Evolutionary conservation across 2,329 filamentous ascomycete genomes (phyloP).

Genomic region (Hortaea sp.): DNA sequence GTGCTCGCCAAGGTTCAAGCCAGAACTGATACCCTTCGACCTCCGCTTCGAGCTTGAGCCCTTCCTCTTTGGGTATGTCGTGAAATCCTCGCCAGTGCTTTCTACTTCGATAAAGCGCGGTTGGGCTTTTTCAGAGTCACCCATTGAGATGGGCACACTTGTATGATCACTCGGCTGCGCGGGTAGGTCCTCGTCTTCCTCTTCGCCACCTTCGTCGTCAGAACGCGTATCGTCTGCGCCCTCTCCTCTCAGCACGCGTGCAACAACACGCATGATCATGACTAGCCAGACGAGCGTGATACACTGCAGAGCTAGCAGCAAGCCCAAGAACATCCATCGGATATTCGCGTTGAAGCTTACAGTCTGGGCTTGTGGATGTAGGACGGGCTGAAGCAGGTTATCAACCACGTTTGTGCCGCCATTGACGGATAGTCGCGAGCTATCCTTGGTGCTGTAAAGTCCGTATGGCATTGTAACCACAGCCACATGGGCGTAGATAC

Average conservation of each 20-base stretch:
- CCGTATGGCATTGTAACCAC: constrained; percentile 49
- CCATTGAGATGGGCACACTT: constrained; percentile 1
- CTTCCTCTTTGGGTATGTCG: constrained; percentile 13
- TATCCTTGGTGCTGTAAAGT: constrained; percentile 55
- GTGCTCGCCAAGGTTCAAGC: constrained; percentile 52
- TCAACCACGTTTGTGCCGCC: constrained; percentile 34
- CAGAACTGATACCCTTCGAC: constrained; percentile 43
- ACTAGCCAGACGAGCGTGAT: constrained; percentile 81
- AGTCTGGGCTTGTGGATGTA: constrained; percentile 52
- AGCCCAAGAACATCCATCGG: constrained; percentile 64
- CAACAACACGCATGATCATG: constrained; percentile 76
- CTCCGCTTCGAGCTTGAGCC: constrained; percentile 35
- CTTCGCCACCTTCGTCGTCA: constrained; percentile 69
- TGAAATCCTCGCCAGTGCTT: constrained; percentile 60
- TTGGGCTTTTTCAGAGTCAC: constrained; percentile 13
- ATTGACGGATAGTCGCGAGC: constrained; percentile 43
- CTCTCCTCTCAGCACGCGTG: constrained; percentile 65
- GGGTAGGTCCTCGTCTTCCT: constrained; percentile 29
- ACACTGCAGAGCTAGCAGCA: constrained; percentile 67
- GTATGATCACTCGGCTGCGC: constrained; percentile 12
- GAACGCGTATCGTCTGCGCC: constrained; percentile 78
- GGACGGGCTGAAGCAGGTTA: constrained; percentile 66
- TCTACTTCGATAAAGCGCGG: constrained; percentile 51
- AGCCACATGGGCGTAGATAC: constrained; percentile 59
- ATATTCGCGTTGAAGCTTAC: constrained; percentile 73